These are phyloP conservation scores for Albugo laibachii DNA, from an alignment of 352 stramenopile species.

Conservation along the genomic window DNA sequence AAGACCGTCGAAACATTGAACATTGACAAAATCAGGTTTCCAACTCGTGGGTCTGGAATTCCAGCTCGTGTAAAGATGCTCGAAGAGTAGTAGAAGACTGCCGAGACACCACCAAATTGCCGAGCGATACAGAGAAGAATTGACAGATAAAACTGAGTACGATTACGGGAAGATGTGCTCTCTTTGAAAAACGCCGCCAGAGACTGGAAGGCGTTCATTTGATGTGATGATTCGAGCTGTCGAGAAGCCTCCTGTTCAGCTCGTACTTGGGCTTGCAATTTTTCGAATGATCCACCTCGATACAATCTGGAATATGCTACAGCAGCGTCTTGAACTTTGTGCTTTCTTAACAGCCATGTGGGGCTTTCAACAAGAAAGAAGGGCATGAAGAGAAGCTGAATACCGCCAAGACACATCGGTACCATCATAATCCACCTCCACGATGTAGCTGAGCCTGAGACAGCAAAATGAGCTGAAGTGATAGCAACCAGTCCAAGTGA, in stretches of 20 bases:
- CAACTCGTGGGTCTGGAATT: constrained; percentile 17
- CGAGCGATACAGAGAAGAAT: constrained; percentile 15
- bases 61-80: constrained; percentile 16
- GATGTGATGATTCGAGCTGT: neutral
- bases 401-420: constrained; percentile 11
- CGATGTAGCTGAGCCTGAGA: constrained; percentile 11
- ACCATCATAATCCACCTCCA: constrained; percentile 23
- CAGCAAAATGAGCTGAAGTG: constrained; percentile 15
- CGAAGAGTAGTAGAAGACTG: constrained; percentile 25
- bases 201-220: neutral
- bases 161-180: neutral
- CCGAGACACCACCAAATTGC: constrained; percentile 17
- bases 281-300: constrained; percentile 11
- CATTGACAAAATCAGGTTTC: constrained; percentile 13
- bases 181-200: neutral
- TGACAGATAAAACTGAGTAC: constrained; percentile 14
- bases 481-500: constrained; percentile 16
- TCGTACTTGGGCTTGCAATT: constrained; percentile 9
- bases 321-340: constrained; percentile 10
- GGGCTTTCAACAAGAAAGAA: constrained; percentile 15
- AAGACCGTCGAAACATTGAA: constrained; percentile 14
- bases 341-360: constrained; percentile 16
- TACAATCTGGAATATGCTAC: constrained; percentile 15
- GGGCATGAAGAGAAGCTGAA: constrained; percentile 12
- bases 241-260: neutral